These are phyloP conservation scores for Drosera capensis DNA, from an alignment of 148 eudicot species.

Conservation along the genomic window DNA sequence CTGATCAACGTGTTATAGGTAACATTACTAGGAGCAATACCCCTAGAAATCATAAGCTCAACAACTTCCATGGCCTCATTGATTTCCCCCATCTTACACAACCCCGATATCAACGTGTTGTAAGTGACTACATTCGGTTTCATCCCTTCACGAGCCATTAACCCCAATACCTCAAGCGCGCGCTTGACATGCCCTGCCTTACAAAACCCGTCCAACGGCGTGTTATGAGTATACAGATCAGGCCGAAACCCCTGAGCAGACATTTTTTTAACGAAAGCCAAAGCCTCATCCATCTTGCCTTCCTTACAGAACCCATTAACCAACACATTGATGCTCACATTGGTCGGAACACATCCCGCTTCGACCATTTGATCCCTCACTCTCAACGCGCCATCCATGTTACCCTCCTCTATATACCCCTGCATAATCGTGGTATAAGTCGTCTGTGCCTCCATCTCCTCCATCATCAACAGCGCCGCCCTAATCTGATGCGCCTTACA, in stretches of 20 bases:
- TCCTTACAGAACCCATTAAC: constrained; percentile 78
- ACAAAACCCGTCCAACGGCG: constrained; percentile 68
- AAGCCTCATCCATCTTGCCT: constrained; percentile 63
- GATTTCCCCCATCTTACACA: constrained; percentile 63
- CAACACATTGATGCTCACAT: constrained; percentile 61
- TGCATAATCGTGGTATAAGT: constrained; percentile 89
- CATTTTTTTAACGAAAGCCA: constrained; percentile 54
- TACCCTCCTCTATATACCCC: constrained; percentile 80
- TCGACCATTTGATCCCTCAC: constrained; percentile 60
- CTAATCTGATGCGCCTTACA: constrained; percentile 92
- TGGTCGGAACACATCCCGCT: constrained; percentile 39
- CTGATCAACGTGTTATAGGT: constrained; percentile 74
- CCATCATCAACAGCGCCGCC: constrained; percentile 93
- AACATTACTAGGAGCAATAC: constrained; percentile 58
- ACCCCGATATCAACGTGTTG: constrained; percentile 62
- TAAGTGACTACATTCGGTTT: constrained; percentile 74
- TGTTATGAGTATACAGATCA: constrained; percentile 68
- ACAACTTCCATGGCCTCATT: constrained; percentile 78
- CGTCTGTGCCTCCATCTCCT: constrained; percentile 83
- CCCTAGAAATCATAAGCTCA: constrained; percentile 71
- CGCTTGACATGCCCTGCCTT: constrained; percentile 61
- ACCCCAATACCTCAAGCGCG: constrained; percentile 66
- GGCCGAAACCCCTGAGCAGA: constrained; percentile 55
- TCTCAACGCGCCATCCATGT: constrained; percentile 63
- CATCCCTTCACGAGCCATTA: constrained; percentile 81